Conservation (phyloP, 1,284 basidiomycete genomes). For the Rhodotorula glutinis region DNA sequence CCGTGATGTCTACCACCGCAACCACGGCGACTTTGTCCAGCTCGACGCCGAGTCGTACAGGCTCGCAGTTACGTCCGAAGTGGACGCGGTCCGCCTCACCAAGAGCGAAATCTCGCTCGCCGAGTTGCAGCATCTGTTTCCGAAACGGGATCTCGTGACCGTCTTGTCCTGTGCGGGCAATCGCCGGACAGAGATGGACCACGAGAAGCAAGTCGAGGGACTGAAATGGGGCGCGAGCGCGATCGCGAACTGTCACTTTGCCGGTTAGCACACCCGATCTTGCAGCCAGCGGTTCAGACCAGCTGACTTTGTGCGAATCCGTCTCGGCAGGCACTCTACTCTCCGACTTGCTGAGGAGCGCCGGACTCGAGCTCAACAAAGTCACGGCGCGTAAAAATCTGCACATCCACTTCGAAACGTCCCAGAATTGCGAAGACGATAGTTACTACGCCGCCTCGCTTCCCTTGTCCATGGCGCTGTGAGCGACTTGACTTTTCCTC, state of each 20-base stretch:
- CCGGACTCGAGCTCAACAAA: conserved; percentile 14
- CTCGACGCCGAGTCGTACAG: background rate
- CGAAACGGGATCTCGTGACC: background rate
- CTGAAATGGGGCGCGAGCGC: conserved; percentile 34
- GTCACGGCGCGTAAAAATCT: conserved; percentile 2
- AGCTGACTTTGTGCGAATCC: too few relatives aligned
- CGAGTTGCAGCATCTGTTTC: conserved; percentile 5
- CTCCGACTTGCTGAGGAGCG: background rate
- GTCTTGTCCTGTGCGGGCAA: conserved; percentile 38
- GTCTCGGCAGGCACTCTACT: conserved; percentile 27
- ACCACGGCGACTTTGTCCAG: conserved; percentile 30
- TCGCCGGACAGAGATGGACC: conserved; percentile 34
- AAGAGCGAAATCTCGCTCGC: background rate
- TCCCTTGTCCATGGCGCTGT: conserved; percentile 35
- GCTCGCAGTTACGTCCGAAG: conserved; percentile 20
- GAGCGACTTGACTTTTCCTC: too few relatives aligned
- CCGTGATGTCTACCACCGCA: conserved; percentile 23
- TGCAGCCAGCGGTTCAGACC: too few relatives aligned
- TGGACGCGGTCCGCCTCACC: background rate
- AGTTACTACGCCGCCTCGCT: conserved; percentile 34
- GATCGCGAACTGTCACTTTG: conserved; percentile 21
- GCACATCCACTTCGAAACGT: conserved; percentile 38
- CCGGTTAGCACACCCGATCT: too few relatives aligned
- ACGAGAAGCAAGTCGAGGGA: conserved; percentile 34
- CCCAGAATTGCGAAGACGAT: conserved; percentile 36